Conservation (phyloP, 1,284 basidiomycete species). For the Ceratobasidium papillatum region DNA sequence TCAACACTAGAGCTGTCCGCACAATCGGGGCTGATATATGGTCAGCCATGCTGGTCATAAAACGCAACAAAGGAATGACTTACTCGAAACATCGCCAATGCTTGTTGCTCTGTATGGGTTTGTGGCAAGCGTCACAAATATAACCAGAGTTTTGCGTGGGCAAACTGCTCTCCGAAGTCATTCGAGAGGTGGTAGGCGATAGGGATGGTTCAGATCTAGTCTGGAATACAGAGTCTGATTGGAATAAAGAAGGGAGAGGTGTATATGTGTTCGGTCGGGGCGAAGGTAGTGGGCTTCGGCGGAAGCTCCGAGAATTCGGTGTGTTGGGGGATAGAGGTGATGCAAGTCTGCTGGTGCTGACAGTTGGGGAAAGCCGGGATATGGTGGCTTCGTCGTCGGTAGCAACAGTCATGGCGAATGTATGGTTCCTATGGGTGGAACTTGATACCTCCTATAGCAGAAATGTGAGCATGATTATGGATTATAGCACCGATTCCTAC, state of each 20-base stretch:
- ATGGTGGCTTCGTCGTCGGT: constrained; percentile 33
- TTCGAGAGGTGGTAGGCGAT: not conserved
- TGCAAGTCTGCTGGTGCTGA: not conserved
- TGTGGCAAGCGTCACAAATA: constrained; percentile 8
- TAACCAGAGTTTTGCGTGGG: not conserved
- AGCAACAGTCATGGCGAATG: constrained; percentile 19
- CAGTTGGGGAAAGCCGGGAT: constrained; percentile 6
- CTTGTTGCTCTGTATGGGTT: not conserved
- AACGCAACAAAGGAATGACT: not conserved
- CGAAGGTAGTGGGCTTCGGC: not conserved
- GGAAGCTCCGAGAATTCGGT: not conserved
- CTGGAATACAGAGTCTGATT: not conserved
- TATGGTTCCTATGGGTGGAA: not conserved
- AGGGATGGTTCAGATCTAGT: not conserved
- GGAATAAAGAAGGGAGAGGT: not conserved
- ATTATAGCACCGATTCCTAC: not conserved
- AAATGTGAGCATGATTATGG: not conserved
- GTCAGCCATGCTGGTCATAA: not conserved
- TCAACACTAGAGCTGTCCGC: not conserved
- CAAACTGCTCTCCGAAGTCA: not conserved
- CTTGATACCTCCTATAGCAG: constrained; percentile 8
- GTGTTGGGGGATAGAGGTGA: not conserved
- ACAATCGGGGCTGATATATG: constrained; percentile 2
- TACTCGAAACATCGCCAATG: constrained; percentile 20
- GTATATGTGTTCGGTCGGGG: not conserved